Conservation (phyloP, 2,329 filamentous ascomycete genomes). For the Colletotrichum tamarilloi region DNA sequence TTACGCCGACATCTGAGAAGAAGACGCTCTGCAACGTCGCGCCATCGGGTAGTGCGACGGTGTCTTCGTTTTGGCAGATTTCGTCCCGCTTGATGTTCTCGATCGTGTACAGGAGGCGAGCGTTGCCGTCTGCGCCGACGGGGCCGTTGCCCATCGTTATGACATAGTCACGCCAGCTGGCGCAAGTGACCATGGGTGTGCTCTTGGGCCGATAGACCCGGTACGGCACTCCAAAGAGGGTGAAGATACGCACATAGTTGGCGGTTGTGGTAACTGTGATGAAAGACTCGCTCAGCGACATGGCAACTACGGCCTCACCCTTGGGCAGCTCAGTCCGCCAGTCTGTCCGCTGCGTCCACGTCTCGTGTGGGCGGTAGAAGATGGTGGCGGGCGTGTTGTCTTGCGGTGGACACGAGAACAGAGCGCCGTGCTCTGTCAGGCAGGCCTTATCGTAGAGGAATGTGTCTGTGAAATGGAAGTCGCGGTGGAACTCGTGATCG, state of each 20-base stretch:
- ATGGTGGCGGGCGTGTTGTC: conserved; percentile 75
- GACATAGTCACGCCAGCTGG: conserved; percentile 96
- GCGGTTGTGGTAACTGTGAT: conserved; percentile 88
- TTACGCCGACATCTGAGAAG: conserved; percentile 89
- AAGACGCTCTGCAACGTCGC: conserved; percentile 84
- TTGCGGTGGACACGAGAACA: conserved; percentile 82
- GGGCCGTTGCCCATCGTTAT: conserved; percentile 95
- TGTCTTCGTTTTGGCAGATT: conserved; percentile 93
- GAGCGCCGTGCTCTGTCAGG: conserved; percentile 83
- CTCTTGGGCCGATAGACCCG: conserved; percentile 93
- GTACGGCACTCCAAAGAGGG: conserved; percentile 89
- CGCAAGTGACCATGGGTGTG: conserved; percentile 89
- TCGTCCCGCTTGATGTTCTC: conserved; percentile 95
- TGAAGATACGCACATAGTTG: conserved; percentile 93
- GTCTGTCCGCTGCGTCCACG: conserved; percentile 90
- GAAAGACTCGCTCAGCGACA: conserved; percentile 92
- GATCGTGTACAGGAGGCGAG: conserved; percentile 88
- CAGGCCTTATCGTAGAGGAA: conserved; percentile 97
- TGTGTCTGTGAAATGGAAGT: conserved; percentile 98
- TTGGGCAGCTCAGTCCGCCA: conserved; percentile 90
- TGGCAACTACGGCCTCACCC: conserved; percentile 87
- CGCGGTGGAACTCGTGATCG: conserved; percentile 89
- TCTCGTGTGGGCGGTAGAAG: conserved; percentile 98
- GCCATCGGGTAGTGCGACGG: conserved; percentile 83
- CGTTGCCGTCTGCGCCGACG: conserved; percentile 79